Base-by-base conservation (phyloP, 805 yeast genomes). In the Nakazawaea anatomiae region DNA sequence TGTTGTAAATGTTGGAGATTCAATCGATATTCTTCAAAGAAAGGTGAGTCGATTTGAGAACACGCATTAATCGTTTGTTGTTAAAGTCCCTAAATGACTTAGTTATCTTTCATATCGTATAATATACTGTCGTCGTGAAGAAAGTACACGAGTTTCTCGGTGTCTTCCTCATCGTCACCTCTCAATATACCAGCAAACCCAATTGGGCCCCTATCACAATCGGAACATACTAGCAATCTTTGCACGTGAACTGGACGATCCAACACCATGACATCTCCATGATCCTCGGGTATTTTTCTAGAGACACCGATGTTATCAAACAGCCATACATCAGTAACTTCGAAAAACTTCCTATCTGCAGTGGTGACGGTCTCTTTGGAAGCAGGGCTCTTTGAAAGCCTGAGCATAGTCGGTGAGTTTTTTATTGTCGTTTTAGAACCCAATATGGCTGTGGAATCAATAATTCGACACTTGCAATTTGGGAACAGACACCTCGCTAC, bases 241-340 rank as follows among this genome's bases (percentile, higher is more conserved):
- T 75, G 76, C 27, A 85, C 64, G 29, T 67, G 65, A 11, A 69
- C 47, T 7, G 58, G 52, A 11, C 61, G 50, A 9, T 56, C 59
- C 1, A 58, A 55, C 28, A 48, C 51, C 6, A 53, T 53, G 3
- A 60, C 62, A 11, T 57, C 53, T 3, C 49, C 54, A 9, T 43
- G 28, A n/a, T 54, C 56, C 4, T 54, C 54, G 9, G 68, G 69
- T 10, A 48, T 44, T 45, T 62, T 62, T 52, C 74, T 74, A 1
- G 90, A 84, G 2, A 87, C 92, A 1, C 89, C 91, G 44, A 87
- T 77, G 58, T 87, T 87, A 55, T 87, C 91, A 58, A 87, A 87
- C 55, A 80, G 87, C 94, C 94, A 87, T 48, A 83, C 80, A 58
- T 85, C 88, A 2, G 66, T 59, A 1, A 84, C 68, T 31, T 68